These are phyloP conservation scores for Suillus spraguei DNA, from an alignment of 768 basidiomycete genomes.

Conservation along the genomic window DNA sequence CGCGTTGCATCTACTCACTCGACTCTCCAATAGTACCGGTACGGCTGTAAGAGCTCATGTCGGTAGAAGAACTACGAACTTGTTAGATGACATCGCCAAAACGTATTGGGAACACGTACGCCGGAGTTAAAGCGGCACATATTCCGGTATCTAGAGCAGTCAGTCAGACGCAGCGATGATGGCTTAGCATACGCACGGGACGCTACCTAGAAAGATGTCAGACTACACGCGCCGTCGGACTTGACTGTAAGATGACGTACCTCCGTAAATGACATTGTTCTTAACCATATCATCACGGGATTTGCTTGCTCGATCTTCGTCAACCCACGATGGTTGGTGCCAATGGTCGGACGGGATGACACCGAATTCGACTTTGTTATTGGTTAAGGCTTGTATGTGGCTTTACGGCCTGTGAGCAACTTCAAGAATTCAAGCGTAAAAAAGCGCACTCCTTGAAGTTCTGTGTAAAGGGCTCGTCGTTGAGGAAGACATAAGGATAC, in stretches of 20 bases:
- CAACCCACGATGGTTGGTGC: conserved; percentile 78
- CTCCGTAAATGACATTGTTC: conserved; percentile 67
- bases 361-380: conserved; percentile 51
- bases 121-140: conserved; percentile 97
- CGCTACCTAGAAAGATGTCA: conserved; percentile 52
- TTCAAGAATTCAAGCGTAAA: not conserved
- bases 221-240: conserved; percentile 12
- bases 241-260: conserved; percentile 31
- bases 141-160: conserved; percentile 69
- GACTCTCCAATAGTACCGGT: conserved; percentile 90
- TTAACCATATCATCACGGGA: conserved; percentile 64
- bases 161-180: conserved; percentile 6
- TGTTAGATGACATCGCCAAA: conserved; percentile 6
- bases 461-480: conserved; percentile 78
- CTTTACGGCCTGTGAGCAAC: conserved; percentile 25
- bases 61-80: conserved; percentile 73
- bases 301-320: conserved; percentile 63
- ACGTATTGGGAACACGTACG: conserved; percentile 41
- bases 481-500: conserved; percentile 90
- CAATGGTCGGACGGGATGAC: conserved; percentile 70
- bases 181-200: conserved; percentile 53
- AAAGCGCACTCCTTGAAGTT: conserved; percentile 65
- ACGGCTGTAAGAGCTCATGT: conserved; percentile 74
- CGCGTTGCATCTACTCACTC: conserved; percentile 54
- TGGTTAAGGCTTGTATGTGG: conserved; percentile 33